These are phyloP conservation scores for Rhodosorus marinus DNA, from an alignment of 23 red algal species.

Conservation along the genomic window DNA sequence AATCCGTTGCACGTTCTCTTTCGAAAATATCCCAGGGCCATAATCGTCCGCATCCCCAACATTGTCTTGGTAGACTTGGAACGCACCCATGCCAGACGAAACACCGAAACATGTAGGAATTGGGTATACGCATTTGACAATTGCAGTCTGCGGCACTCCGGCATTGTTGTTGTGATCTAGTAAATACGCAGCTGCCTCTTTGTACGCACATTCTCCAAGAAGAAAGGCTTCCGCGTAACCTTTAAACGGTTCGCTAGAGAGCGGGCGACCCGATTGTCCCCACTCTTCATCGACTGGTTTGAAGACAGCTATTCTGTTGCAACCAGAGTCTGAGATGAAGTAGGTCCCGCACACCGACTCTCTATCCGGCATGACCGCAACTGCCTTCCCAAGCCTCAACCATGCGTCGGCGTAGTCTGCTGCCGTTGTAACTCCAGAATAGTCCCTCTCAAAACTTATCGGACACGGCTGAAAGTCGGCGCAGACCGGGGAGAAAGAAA, in stretches of 20 bases:
- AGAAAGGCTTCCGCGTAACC: conserved; percentile 16
- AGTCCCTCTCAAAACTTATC: too few relatives aligned
- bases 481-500: too few relatives aligned
- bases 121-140: conserved; percentile 12
- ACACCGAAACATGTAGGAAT: not conserved
- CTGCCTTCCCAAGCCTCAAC: too few relatives aligned
- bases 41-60: conserved; percentile 95
- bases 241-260: too few relatives aligned
- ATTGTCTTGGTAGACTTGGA: conserved; percentile 86
- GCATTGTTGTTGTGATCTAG: conserved; percentile 76
- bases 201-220: conserved; percentile 61
- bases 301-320: conserved; percentile 43
- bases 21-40: conserved; percentile 77
- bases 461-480: too few relatives aligned
- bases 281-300: conserved; percentile 82
- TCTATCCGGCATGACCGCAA: conserved; percentile 42
- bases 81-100: conserved; percentile 65
- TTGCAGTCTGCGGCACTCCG: conserved; percentile 70
- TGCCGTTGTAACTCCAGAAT: too few relatives aligned
- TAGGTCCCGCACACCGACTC: conserved; percentile 80
- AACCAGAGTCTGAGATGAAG: conserved; percentile 27
- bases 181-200: conserved; percentile 85
- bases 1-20: conserved; percentile 71
- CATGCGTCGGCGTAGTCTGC: too few relatives aligned
- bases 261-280: too few relatives aligned